A percentile compares a stretch with the other conserved stretches of the same genome.
Evolutionary conservation across 2,329 filamentous ascomycete genomes (phyloP).

Genomic region (Calonectria henricotiae): DNA sequence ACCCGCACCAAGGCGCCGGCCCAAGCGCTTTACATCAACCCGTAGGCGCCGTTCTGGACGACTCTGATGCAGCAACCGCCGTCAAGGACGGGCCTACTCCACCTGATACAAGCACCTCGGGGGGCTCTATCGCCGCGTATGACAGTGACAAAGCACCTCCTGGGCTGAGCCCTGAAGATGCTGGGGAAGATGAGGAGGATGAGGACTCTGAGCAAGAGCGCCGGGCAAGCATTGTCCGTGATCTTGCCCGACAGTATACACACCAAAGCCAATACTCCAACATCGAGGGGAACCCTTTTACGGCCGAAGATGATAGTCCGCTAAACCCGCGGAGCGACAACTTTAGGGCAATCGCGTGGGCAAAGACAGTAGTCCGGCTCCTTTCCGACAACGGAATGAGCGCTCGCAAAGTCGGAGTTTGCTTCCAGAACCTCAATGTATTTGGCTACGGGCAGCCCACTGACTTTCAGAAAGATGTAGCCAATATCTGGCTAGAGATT

Average conservation of each 20-base stretch:
- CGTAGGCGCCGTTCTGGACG: conserved; percentile 12
- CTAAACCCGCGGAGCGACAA: conserved; percentile 61
- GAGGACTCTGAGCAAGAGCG: conserved; percentile 59
- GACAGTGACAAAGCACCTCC: conserved; percentile 28
- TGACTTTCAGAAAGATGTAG: conserved; percentile 78
- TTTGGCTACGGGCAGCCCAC: conserved; percentile 79
- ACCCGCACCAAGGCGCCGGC: background rate
- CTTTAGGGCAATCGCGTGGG: conserved; percentile 46
- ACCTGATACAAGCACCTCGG: conserved; percentile 20
- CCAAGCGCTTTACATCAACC: conserved; percentile 10
- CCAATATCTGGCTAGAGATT: conserved; percentile 71
- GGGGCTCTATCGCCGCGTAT: conserved; percentile 3
- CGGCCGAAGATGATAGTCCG: conserved; percentile 60
- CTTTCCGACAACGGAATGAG: conserved; percentile 40
- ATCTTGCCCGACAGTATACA: conserved; percentile 69
- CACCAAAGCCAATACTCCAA: conserved; percentile 67
- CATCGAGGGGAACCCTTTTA: conserved; percentile 50
- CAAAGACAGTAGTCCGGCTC: conserved; percentile 45
- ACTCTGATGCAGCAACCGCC: conserved; percentile 25
- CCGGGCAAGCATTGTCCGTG: conserved; percentile 61
- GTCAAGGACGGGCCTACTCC: conserved; percentile 26
- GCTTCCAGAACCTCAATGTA: conserved; percentile 76
- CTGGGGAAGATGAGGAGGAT: conserved; percentile 54
- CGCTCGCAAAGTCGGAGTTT: conserved; percentile 67
- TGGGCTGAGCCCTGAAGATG: conserved; percentile 34